phyloP scores from a whole-genome alignment of 2,329 filamentous ascomycete species.

The Trichoderma sp. region DNA sequence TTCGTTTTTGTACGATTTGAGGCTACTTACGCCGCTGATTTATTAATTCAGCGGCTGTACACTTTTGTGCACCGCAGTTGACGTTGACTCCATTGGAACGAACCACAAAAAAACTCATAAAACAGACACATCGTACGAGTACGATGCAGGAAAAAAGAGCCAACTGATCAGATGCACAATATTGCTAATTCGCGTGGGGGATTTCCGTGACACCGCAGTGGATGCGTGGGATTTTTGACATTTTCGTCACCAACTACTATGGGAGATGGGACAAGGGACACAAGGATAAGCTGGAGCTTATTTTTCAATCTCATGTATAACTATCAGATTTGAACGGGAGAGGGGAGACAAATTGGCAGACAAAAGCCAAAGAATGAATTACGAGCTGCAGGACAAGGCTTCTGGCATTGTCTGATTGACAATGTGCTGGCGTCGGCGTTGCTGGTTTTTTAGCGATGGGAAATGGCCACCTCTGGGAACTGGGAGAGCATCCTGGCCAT shows the following conservation, averaged over 20 bases:
- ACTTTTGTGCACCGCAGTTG: background rate
- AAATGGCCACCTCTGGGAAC: background rate
- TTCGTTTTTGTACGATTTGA: constrained; percentile 14
- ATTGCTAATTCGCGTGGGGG: background rate
- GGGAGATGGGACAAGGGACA: background rate
- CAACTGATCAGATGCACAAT: background rate
- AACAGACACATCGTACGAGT: background rate
- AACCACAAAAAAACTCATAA: background rate
- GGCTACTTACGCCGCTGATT: background rate
- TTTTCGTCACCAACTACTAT: background rate
- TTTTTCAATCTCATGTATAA: background rate
- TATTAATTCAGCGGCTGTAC: background rate
- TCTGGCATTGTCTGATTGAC: background rate
- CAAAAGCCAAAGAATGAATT: background rate
- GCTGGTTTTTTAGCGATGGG: background rate
- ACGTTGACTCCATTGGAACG: background rate
- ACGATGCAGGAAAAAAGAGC: background rate
- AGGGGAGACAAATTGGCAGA: background rate
- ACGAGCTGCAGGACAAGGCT: constrained; percentile 1
- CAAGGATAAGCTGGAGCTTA: background rate
- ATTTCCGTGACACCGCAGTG: background rate
- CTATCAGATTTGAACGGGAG: background rate
- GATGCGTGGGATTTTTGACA: background rate
- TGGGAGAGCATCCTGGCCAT: background rate
- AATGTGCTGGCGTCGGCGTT: constrained; percentile 17